A percentile compares a stretch with the other conserved stretches of the same genome.
phyloP scores from a whole-genome alignment of 2,329 filamentous ascomycete genomes.

The Tolypocladium endophyticum region DNA sequence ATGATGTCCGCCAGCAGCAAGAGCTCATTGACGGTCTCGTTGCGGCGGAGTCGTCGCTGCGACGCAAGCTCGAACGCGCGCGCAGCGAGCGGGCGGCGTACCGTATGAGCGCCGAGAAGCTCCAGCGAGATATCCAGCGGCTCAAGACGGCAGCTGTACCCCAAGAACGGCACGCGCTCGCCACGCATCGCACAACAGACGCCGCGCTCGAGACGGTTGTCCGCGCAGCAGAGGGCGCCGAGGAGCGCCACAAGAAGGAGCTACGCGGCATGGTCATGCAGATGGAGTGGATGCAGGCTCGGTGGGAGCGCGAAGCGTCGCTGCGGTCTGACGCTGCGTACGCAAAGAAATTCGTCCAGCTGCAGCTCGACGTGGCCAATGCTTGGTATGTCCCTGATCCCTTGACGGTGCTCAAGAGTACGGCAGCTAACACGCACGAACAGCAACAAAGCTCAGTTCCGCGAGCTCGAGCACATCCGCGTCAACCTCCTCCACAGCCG shows the following conservation, averaged over 20 bases:
- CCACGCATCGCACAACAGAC: constrained; percentile 28
- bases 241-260: constrained; percentile 63
- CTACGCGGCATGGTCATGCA: constrained; percentile 77
- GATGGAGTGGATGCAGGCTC: constrained; percentile 80
- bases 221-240: constrained; percentile 47
- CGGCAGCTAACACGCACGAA: constrained; percentile 5
- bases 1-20: constrained; percentile 61
- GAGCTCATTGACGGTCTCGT: constrained; percentile 48
- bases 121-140: constrained; percentile 38
- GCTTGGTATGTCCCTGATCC: constrained; percentile 54
- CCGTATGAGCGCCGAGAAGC: constrained; percentile 41
- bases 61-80: constrained; percentile 57
- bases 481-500: constrained; percentile 28
- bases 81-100: constrained; percentile 54
- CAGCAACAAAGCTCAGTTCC: constrained; percentile 87
- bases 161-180: constrained; percentile 8
- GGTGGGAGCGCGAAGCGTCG: constrained; percentile 67
- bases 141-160: constrained; percentile 29
- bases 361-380: constrained; percentile 73
- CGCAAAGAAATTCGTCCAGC: constrained; percentile 73
- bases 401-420: not conserved
- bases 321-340: constrained; percentile 74
- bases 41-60: constrained; percentile 47
- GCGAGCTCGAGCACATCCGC: constrained; percentile 73
- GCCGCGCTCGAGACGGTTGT: constrained; percentile 48